phyloP scores from a whole-genome alignment of 106 monocot species.

The Dendrobium officinale region DNA sequence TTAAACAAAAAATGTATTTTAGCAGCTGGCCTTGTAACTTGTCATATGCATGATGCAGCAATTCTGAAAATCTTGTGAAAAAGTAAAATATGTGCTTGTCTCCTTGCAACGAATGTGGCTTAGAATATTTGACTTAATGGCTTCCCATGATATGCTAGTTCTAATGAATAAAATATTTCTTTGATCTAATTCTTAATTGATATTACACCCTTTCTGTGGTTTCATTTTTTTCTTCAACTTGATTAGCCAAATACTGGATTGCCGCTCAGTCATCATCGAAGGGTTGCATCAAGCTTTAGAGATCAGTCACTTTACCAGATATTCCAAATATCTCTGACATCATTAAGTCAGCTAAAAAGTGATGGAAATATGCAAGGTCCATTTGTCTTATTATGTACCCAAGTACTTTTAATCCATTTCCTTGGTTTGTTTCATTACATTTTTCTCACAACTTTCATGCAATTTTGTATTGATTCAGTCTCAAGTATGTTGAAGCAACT shows the following conservation, averaged over 20 bases:
- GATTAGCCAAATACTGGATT: slow-evolving; percentile 64
- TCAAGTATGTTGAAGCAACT: slow-evolving; percentile 58
- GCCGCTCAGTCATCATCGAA: slow-evolving; percentile 71
- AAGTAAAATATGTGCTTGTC: not conserved
- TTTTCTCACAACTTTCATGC: not conserved
- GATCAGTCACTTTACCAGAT: slow-evolving; percentile 90
- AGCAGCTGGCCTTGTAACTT: not conserved
- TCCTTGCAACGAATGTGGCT: not conserved
- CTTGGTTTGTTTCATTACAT: not conserved
- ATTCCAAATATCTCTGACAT: slow-evolving; percentile 92
- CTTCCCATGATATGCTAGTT: not conserved
- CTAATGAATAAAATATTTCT: not conserved
- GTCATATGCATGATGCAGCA: not conserved
- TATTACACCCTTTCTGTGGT: not conserved
- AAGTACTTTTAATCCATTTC: slow-evolving; percentile 2
- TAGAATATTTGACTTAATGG: not conserved
- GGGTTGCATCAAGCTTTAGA: slow-evolving; percentile 70
- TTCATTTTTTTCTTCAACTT: slow-evolving; percentile 13
- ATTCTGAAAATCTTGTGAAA: not conserved
- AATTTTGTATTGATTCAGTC: slow-evolving; percentile 37
- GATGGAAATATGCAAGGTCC: slow-evolving; percentile 63
- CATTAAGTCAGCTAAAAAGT: slow-evolving; percentile 72
- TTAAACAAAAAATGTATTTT: not conserved
- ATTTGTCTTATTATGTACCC: not conserved
- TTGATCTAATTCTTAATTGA: not conserved